phyloP scores from a whole-genome alignment of 2,329 filamentous ascomycete genomes.

The Hypomyces rosellus region DNA sequence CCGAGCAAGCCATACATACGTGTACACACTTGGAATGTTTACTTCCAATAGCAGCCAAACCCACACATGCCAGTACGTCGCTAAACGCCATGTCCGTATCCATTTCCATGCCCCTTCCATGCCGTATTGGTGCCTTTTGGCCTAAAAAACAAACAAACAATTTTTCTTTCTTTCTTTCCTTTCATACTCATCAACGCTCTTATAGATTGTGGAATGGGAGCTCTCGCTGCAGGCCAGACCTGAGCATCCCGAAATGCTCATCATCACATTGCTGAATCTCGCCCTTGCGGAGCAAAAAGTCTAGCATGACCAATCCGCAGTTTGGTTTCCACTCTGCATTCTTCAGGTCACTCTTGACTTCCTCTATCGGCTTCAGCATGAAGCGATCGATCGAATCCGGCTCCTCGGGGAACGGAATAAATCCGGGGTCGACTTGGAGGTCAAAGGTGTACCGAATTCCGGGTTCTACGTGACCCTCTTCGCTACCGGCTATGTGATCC shows the following conservation, averaged over 20 bases:
- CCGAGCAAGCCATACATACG: too few species aligned
- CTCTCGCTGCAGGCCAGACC: constrained; percentile 17
- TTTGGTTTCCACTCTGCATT: constrained; percentile 31
- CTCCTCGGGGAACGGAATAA: constrained; percentile 18
- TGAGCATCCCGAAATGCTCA: constrained; percentile 16
- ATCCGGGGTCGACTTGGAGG: constrained; percentile 22
- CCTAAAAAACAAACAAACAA: too few species aligned
- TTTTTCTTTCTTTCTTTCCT: too few species aligned
- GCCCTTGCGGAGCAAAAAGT: constrained; percentile 28
- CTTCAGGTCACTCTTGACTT: constrained; percentile 24
- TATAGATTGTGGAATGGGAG: constrained; percentile 21
- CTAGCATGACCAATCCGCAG: constrained; percentile 33
- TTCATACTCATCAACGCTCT: too few species aligned
- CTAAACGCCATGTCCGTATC: too few species aligned
- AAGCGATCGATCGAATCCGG: constrained; percentile 25
- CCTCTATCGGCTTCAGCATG: constrained; percentile 20
- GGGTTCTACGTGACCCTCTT: constrained; percentile 30
- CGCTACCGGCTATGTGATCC: constrained; percentile 22
- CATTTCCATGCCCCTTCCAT: too few species aligned
- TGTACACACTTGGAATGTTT: too few species aligned
- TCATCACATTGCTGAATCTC: constrained; percentile 21
- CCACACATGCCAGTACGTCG: too few species aligned
- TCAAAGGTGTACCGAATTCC: constrained; percentile 33
- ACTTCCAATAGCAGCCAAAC: too few species aligned
- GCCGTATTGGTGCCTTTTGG: too few species aligned